Evolutionary conservation across 768 basidiomycete species (phyloP).

Genomic region (Pleurotus citrinopileatus): DNA sequence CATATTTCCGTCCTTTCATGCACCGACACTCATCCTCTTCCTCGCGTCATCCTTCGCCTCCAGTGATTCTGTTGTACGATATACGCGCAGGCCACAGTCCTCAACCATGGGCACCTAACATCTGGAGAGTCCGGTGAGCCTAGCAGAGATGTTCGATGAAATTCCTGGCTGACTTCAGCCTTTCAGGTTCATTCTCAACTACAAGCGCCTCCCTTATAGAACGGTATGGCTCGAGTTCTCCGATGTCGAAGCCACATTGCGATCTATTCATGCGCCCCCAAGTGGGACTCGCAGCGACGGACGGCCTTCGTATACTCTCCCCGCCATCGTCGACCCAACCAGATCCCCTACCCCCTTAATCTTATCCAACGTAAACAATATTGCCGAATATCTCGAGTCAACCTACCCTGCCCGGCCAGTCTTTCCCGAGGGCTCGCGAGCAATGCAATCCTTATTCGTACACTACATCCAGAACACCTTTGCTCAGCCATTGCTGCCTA

Average conservation of each 20-base stretch:
- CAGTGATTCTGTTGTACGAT: conserved; percentile 66
- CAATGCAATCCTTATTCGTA: conserved; percentile 66
- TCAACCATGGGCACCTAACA: conserved; percentile 75
- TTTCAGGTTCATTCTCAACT: conserved; percentile 70
- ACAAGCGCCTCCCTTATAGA: conserved; percentile 65
- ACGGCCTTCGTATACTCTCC: conserved; percentile 62
- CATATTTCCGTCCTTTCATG: background rate
- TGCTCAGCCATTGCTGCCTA: conserved; percentile 61
- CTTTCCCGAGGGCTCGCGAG: conserved; percentile 67
- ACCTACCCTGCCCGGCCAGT: conserved; percentile 68
- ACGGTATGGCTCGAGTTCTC: conserved; percentile 72
- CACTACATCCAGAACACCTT: conserved; percentile 68
- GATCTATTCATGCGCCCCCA: conserved; percentile 57
- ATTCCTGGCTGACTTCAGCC: background rate
- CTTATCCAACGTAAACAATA: conserved; percentile 56
- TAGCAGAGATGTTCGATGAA: background rate
- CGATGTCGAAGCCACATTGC: conserved; percentile 61
- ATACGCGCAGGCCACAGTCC: conserved; percentile 49
- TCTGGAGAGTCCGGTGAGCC: conserved; percentile 66
- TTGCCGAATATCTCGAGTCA: conserved; percentile 71
- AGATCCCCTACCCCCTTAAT: conserved; percentile 46
- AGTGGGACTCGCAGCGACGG: conserved; percentile 53
- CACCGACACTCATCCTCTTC: background rate
- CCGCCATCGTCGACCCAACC: conserved; percentile 63
- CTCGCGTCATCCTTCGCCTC: conserved; percentile 19